These are phyloP conservation scores for Carpinus viminea DNA, from an alignment of 306 rosid genomes.

Conservation along the genomic window DNA sequence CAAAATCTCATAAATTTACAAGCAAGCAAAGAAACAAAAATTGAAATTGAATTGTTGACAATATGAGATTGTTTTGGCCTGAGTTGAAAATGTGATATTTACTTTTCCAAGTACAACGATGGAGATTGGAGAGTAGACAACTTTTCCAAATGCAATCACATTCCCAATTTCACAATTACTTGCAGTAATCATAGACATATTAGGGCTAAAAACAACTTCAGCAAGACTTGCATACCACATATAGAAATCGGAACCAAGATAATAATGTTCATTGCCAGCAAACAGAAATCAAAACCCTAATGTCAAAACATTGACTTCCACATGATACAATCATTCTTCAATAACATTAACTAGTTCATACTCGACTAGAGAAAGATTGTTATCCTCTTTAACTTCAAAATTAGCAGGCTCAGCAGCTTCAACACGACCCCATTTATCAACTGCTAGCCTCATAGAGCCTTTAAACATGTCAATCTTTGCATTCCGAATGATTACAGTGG, in stretches of 20 bases:
- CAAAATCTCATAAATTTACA: not conserved
- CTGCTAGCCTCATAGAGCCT: slow-evolving; percentile 92
- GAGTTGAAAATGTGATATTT: not conserved
- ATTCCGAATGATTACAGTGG: slow-evolving; percentile 67
- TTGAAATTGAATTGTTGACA: not conserved
- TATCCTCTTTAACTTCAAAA: slow-evolving; percentile 74
- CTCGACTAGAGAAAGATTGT: slow-evolving; percentile 85
- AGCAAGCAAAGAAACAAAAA: not conserved
- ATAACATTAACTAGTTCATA: slow-evolving; percentile 80
- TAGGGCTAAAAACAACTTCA: slow-evolving; percentile 29
- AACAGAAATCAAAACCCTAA: slow-evolving; percentile 35
- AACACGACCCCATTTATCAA: slow-evolving; percentile 87
- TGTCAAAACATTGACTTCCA: slow-evolving; percentile 34
- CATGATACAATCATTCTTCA: slow-evolving; percentile 47
- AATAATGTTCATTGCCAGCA: slow-evolving; percentile 36
- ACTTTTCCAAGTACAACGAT: not conserved
- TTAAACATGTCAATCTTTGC: slow-evolving; percentile 96
- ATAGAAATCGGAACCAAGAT: slow-evolving; percentile 38
- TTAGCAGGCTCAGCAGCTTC: slow-evolving; percentile 69
- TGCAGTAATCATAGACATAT: slow-evolving; percentile 24
- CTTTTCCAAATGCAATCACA: not conserved
- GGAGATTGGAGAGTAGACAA: not conserved
- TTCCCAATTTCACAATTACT: slow-evolving; percentile 11
- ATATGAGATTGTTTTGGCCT: not conserved
- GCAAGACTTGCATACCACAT: slow-evolving; percentile 41